A percentile compares a stretch with the other conserved stretches of the same genome.
Conservation (phyloP, 768 basidiomycete species). For the Tulasnella sp. region DNA sequence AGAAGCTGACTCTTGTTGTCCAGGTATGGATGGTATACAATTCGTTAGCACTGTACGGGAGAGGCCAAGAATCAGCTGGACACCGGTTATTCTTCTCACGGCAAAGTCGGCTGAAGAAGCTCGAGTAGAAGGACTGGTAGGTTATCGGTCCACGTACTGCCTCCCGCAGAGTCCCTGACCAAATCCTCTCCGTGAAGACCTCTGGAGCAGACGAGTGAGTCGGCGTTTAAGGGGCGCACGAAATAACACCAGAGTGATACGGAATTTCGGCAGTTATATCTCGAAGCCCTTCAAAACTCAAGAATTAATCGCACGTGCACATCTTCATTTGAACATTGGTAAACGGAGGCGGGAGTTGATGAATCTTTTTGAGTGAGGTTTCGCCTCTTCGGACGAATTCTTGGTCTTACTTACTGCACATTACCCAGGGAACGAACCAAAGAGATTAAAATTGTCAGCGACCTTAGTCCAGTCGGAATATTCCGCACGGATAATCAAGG, state of each 20-base stretch:
- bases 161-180: no score
- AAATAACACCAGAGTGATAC: no score
- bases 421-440: constrained; percentile 33
- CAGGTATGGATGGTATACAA: constrained; percentile 37
- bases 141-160: background rate
- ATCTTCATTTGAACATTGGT: constrained; percentile 42
- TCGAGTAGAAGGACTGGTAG: constrained; percentile 38
- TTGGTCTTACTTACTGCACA: background rate
- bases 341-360: constrained; percentile 35
- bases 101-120: constrained; percentile 40
- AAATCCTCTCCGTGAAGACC: no score
- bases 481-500: constrained; percentile 31
- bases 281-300: constrained; percentile 19
- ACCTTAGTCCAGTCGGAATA: constrained; percentile 37
- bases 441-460: constrained; percentile 36
- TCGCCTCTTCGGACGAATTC: background rate
- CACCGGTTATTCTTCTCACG: constrained; percentile 39
- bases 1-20: background rate
- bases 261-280: no score
- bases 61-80: constrained; percentile 29
- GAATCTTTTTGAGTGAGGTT: constrained; percentile 16
- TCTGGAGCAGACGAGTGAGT: no score
- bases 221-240: no score
- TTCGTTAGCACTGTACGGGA: constrained; percentile 35
- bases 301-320: constrained; percentile 40